phyloP scores from a whole-genome alignment of 495 filamentous ascomycete species.

The Immersiella caudata region DNA sequence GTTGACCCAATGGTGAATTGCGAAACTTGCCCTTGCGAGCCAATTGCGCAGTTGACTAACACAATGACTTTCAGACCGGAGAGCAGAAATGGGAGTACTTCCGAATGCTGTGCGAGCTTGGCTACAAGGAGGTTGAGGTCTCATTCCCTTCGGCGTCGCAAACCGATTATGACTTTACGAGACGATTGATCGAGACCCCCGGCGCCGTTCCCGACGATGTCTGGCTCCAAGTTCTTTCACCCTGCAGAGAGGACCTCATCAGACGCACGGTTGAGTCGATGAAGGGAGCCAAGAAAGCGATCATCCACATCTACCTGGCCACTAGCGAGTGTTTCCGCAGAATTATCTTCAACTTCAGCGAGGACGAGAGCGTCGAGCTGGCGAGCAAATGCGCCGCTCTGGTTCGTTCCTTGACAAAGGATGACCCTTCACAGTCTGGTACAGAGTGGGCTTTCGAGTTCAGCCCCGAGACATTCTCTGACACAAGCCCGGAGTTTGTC shows the following conservation, averaged over 20 bases:
- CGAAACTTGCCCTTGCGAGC: neutral
- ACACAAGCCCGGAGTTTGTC: conserved; percentile 82
- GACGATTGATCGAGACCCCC: conserved; percentile 82
- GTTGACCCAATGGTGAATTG: conserved; percentile 81
- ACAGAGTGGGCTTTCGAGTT: conserved; percentile 97
- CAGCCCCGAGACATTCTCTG: conserved; percentile 95
- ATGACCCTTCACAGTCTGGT: conserved; percentile 72
- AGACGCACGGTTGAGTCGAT: conserved; percentile 86
- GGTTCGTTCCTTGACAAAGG: conserved; percentile 90
- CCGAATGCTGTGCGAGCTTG: conserved; percentile 87
- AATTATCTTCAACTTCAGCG: conserved; percentile 85
- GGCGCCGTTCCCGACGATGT: conserved; percentile 90
- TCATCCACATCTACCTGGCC: conserved; percentile 94
- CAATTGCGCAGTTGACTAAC: conserved; percentile 30
- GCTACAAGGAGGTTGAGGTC: conserved; percentile 98
- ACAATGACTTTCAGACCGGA: conserved; percentile 62
- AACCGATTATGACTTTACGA: conserved; percentile 95
- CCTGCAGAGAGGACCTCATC: conserved; percentile 93
- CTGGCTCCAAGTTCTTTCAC: conserved; percentile 91
- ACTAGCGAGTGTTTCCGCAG: conserved; percentile 91
- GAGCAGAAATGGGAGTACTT: conserved; percentile 96
- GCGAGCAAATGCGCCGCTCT: conserved; percentile 86
- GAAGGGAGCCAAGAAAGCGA: conserved; percentile 89
- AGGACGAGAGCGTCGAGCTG: conserved; percentile 78
- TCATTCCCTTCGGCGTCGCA: conserved; percentile 94